Conservation (phyloP, 352 stramenopile genomes). For the Pythium pyrilobum region DNA sequence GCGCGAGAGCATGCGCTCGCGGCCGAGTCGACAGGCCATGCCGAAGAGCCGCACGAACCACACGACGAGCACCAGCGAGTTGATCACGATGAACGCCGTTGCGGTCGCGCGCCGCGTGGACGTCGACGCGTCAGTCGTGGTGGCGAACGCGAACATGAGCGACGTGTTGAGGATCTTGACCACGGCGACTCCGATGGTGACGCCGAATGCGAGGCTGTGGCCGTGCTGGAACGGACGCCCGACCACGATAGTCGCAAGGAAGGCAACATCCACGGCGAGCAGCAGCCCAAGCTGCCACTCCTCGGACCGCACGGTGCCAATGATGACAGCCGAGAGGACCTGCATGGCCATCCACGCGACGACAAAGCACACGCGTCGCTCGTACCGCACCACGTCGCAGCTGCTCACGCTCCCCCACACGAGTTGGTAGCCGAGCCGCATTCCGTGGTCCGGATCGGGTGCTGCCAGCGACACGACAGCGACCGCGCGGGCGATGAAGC, state of each 20-base stretch:
- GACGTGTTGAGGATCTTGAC: constrained; percentile 53
- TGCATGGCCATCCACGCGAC: constrained; percentile 10
- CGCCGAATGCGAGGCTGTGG: constrained; percentile 30
- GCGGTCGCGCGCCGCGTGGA: constrained; percentile 19
- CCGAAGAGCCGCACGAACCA: constrained; percentile 16
- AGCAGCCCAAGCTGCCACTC: constrained; percentile 33
- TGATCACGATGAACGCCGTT: constrained; percentile 53
- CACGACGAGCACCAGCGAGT: constrained; percentile 20
- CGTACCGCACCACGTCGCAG: neutral
- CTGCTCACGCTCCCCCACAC: constrained; percentile 2
- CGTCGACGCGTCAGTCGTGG: neutral
- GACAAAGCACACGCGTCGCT: constrained; percentile 5
- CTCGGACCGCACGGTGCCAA: constrained; percentile 41
- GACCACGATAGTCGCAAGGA: constrained; percentile 37
- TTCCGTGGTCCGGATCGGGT: too few species aligned
- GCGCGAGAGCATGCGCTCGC: too few species aligned
- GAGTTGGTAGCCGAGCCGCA: too few species aligned
- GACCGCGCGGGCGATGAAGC: neutral
- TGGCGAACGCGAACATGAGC: constrained; percentile 18
- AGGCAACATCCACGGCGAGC: constrained; percentile 36
- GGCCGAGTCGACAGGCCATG: too few species aligned
- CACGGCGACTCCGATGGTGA: constrained; percentile 32
- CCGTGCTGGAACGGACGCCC: constrained; percentile 40
- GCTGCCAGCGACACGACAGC: too few species aligned
- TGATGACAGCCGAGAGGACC: constrained; percentile 29